These are phyloP conservation scores for Panaeolus papilionaceus DNA, from an alignment of 768 basidiomycete species.

Conservation along the genomic window DNA sequence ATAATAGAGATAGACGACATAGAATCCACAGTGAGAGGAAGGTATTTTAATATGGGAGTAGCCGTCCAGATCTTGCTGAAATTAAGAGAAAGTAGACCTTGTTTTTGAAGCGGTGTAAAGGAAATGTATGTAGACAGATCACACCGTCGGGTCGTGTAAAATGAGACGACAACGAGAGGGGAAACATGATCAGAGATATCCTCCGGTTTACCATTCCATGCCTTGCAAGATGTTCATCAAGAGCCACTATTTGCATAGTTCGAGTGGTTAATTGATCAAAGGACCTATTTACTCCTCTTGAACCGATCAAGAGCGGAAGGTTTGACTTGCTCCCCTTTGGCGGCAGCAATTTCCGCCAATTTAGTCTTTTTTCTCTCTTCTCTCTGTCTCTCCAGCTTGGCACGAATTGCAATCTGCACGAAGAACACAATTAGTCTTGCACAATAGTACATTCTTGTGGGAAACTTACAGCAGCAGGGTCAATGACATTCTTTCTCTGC, in stretches of 20 bases:
- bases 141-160: background rate
- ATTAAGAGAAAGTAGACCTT: background rate
- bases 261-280: background rate
- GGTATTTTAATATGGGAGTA: background rate
- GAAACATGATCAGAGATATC: no score
- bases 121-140: background rate
- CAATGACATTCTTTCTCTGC: conserved; percentile 94
- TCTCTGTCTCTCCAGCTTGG: conserved; percentile 66
- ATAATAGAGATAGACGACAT: background rate
- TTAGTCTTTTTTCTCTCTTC: conserved; percentile 47
- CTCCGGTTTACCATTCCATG: background rate
- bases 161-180: background rate
- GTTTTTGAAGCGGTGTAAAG: background rate
- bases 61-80: background rate
- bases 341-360: conserved; percentile 18
- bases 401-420: conserved; percentile 63
- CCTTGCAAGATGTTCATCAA: background rate
- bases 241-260: background rate
- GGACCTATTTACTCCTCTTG: conserved; percentile 29
- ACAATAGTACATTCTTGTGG: background rate
- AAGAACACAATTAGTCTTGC: background rate
- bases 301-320: conserved; percentile 51
- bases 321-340: conserved; percentile 33
- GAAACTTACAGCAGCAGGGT: conserved; percentile 56
- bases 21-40: background rate